Base-by-base conservation (phyloP, 371 early-diverging fungal species). In the Mucor piriformis region DNA sequence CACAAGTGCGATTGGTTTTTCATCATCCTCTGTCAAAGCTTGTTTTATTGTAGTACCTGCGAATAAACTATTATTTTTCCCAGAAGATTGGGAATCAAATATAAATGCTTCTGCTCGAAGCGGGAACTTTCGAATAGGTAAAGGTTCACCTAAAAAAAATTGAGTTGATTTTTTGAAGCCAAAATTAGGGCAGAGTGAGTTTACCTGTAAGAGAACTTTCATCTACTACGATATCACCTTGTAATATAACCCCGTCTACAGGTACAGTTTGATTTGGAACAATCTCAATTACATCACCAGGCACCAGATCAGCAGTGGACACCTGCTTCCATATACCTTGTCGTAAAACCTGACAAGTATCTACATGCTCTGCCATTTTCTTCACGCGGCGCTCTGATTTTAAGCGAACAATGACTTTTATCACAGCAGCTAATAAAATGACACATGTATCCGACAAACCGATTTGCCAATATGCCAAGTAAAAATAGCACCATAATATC, bases 381-480 rank as follows among this genome's bases (percentile, higher is more conserved):
- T 84, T 86, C 25, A 90, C 81, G 5, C 86, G 74, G 11, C 72
- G 61, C 66, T 88, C 89, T 0, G 88, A 79, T 11, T 72, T 67
- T 3, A 85, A 53, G 25, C 80, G 78, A 11, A 88, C 74, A 18
- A 74, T 27, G 0, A 89, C 90, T 64, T 88, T 88, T 63, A 81
- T 76, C 4, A 88, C 13, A 3, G 88, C 91, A 0, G 91, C 85
- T 12, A 82, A 44, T 4, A 89, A 46, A 43, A 90, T 83, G 7
- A 91, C 86, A 46, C 70, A 64, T 0, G 87, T 86, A 43, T 89
- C 82, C 0, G 89, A 87, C 0, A 89, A 20, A 10, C 86, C 91
- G 61, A 91, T 88, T 53, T 81, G 79, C 76, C 83, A 91, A 67
- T 88, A 89, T 21, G 79, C 82, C 50, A 85, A 72, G 58, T 86